A percentile compares a stretch with the other conserved stretches of the same genome.
These are phyloP conservation scores for Extremus antarcticus DNA, from an alignment of 495 filamentous ascomycete genomes.

Conservation along the genomic window DNA sequence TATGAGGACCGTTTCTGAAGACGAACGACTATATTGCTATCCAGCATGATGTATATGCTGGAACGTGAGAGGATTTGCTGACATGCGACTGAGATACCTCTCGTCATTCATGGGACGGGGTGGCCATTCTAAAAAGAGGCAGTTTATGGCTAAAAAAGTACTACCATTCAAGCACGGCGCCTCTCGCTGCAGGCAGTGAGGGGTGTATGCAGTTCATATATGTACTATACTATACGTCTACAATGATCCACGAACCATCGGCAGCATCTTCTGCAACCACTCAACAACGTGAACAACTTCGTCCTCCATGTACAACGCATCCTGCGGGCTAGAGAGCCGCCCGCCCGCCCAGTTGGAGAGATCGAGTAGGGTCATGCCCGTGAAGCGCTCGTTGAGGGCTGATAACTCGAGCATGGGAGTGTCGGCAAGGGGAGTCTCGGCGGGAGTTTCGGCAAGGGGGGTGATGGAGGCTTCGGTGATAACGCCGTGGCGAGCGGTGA, in stretches of 20 bases:
- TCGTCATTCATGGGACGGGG: no score
- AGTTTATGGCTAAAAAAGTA: not conserved
- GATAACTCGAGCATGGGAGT: not conserved
- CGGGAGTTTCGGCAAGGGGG: not conserved
- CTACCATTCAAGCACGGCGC: not conserved
- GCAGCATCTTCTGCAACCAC: not conserved
- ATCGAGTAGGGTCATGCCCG: not conserved
- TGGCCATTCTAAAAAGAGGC: no score
- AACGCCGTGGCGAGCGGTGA: conserved; percentile 12
- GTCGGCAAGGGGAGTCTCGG: not conserved
- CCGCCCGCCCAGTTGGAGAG: not conserved
- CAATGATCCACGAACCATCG: no score
- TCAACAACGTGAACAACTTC: not conserved
- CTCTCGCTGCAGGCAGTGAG: not conserved
- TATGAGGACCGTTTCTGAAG: no score
- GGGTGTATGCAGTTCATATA: not conserved
- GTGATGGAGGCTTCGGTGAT: not conserved
- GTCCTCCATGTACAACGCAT: not conserved
- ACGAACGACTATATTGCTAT: no score
- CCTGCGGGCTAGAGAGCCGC: not conserved
- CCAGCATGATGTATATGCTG: no score
- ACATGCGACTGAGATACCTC: no score
- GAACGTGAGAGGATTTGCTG: no score
- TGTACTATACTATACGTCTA: not conserved
- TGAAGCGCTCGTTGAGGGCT: not conserved